phyloP scores from a whole-genome alignment of 2,329 filamentous ascomycete species.

The Claviceps arundinis region DNA sequence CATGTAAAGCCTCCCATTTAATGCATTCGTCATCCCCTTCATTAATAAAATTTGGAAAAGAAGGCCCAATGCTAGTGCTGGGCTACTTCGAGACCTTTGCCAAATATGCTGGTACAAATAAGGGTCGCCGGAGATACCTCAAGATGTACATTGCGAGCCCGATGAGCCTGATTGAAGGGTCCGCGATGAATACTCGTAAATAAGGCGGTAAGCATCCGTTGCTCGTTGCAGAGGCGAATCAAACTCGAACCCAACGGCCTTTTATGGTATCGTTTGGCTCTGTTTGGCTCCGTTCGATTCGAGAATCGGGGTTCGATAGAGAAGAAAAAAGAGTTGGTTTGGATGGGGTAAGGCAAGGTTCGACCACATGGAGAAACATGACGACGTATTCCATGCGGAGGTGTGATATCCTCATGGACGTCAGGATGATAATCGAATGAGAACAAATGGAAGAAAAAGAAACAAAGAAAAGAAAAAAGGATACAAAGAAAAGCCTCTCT shows the following conservation, averaged over 20 bases:
- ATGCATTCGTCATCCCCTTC: conserved; percentile 6
- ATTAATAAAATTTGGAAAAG: conserved; percentile 6
- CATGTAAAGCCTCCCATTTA: conserved; percentile 6
- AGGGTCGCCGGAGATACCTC: conserved; percentile 4
- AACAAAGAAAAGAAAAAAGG: neutral
- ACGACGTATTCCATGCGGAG: neutral
- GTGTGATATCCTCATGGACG: neutral
- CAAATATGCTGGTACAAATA: conserved; percentile 22
- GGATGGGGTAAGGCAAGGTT: neutral
- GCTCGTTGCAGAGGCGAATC: too few species aligned
- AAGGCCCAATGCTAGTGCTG: conserved; percentile 13
- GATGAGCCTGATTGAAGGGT: neutral
- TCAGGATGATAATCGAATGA: too few species aligned
- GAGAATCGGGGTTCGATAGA: neutral
- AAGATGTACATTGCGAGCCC: neutral
- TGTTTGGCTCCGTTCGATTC: neutral
- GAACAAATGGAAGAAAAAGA: neutral
- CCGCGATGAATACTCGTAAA: neutral
- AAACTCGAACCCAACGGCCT: neutral
- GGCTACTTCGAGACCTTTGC: conserved; percentile 12
- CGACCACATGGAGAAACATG: neutral
- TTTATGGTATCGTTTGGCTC: neutral
- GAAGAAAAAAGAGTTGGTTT: neutral
- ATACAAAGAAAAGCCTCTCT: neutral
- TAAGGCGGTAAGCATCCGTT: neutral